phyloP scores from a whole-genome alignment of 306 rosid species.

The Canavalia gladiata region DNA sequence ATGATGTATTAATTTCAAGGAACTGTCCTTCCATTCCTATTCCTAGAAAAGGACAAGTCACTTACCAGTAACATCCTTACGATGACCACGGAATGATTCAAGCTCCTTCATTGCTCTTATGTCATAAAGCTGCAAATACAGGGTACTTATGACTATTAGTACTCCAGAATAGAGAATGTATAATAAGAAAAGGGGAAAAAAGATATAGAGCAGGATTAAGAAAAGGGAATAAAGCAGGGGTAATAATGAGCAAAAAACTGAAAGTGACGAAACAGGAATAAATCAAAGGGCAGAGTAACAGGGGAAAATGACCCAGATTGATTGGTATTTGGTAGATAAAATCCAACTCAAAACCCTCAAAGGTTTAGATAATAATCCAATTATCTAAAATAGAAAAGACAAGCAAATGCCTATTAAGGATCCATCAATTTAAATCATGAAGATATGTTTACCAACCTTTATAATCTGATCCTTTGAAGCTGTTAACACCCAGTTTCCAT shows the following conservation, averaged over 20 bases:
- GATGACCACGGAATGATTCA: constrained; percentile 97
- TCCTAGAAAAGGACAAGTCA: constrained; percentile 44
- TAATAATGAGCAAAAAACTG: constrained; percentile 24
- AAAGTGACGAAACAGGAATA: background rate
- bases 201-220: constrained; percentile 30
- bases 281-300: background rate
- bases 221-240: constrained; percentile 25
- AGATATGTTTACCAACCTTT: constrained; percentile 62
- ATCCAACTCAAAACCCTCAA: constrained; percentile 39
- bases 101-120: constrained; percentile 99
- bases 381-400: constrained; percentile 22
- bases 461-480: constrained; percentile 93
- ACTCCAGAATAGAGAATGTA: constrained; percentile 27
- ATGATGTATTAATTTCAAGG: constrained; percentile 34
- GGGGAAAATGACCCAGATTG: constrained; percentile 13
- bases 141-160: constrained; percentile 22
- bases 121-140: constrained; percentile 84
- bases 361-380: constrained; percentile 31
- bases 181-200: constrained; percentile 23
- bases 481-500: constrained; percentile 91
- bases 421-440: constrained; percentile 16
- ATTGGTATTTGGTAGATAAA: constrained; percentile 6
- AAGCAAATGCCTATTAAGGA: background rate
- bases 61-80: constrained; percentile 94
- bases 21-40: constrained; percentile 9